Evolutionary conservation across 495 filamentous ascomycete species (phyloP), one percentile per base, ranked within the genome.

Genomic region (Talaromyces borbonicus): DNA sequence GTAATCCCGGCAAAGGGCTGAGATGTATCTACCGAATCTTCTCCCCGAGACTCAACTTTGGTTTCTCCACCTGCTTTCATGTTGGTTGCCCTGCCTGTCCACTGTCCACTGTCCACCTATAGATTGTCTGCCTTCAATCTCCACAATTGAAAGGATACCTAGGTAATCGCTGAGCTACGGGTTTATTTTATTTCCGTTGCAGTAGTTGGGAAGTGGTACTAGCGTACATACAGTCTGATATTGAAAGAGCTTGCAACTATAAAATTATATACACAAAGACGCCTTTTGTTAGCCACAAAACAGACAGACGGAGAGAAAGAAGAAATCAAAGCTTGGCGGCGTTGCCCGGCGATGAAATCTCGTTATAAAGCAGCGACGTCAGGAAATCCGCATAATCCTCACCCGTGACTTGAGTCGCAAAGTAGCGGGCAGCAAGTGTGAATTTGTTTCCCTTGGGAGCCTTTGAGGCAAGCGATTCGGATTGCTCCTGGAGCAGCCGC

Each of bases 331-430:
- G 67, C 70, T 94, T 96, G 14, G 87, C 79, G 49, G 85, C 87
- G 33, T 79, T 73, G 49, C 88, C 87, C 33, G 87, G 75, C 36
- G 80, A 81, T 9, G 88, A 94, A 57, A 98, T 97, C 77, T 97
- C 92, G 43, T 96, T 87, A 58, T 98, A 98, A 36, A 98, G 69
- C 58, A 98, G 63, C 32, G 49, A 32, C 26, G 92, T 98, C 74
- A 98, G 67, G 71, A 98, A 98, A 62, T 98, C 93, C 5, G 89
- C 88, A 66, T 95, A 95, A 51, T 95, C 87, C 71, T 98, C 93
- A 20, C 92, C 92, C 5, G 90, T 97, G 16, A 97, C 83, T 78
- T 98, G 92, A 31, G 76, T 72, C 11, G 84, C 78, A 55, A 97
- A 97, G 68, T 97, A 97, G 59, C 89, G 81, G 1, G 87, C 86